Conservation (phyloP, 257 asterid genomes). For the Scutellaria minor region DNA sequence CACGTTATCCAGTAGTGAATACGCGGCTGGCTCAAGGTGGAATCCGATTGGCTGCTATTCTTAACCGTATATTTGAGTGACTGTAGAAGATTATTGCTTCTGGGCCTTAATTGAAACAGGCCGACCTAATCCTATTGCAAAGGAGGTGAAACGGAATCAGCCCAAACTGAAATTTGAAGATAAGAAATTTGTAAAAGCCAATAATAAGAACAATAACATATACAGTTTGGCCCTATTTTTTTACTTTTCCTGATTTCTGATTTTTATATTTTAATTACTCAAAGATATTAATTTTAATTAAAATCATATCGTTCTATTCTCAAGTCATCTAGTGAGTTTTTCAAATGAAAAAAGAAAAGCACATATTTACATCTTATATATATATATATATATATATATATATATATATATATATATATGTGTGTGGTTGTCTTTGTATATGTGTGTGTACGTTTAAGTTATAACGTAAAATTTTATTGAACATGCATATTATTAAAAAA, state of each 20-base stretch:
- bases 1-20: conserved; percentile 65
- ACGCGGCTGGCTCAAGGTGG: conserved; percentile 86
- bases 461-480: too few species aligned
- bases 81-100: not conserved
- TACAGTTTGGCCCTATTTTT: not conserved
- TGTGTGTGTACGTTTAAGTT: too few species aligned
- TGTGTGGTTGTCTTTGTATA: too few species aligned
- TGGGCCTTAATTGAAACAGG: not conserved
- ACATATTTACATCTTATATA: too few species aligned
- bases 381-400: too few species aligned
- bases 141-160: not conserved
- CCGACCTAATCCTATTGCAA: not conserved
- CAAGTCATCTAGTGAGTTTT: too few species aligned
- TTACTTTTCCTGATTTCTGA: not conserved
- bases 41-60: conserved; percentile 86
- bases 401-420: too few species aligned
- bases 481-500: too few species aligned
- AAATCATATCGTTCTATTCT: too few species aligned
- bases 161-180: not conserved
- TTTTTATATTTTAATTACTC: not conserved
- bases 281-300: too few species aligned
- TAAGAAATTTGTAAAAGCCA: not conserved
- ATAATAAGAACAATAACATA: not conserved
- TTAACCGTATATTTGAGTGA: conserved; percentile 78
- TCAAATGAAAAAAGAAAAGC: too few species aligned